Conservation (phyloP, 495 filamentous ascomycete species). For the Hyaloscypha finlandica region DNA sequence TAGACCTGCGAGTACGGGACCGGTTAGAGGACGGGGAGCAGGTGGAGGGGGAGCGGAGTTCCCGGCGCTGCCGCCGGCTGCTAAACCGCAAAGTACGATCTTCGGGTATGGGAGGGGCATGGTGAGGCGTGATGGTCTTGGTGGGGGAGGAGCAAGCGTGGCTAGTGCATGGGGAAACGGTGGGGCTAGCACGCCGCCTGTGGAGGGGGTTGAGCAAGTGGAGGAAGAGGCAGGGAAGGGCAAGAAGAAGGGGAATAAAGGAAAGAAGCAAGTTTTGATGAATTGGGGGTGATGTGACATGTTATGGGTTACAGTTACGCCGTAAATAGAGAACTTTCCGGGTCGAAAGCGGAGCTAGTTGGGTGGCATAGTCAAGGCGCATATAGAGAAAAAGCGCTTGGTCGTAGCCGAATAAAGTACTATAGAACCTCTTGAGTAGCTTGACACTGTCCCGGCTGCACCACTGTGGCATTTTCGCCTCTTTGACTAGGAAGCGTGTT, state of each 20-base stretch:
- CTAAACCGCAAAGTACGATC: conserved; percentile 77
- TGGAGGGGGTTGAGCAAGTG: conserved; percentile 20
- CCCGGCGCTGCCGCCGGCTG: conserved; percentile 76
- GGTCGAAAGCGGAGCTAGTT: too few species aligned
- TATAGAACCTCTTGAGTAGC: too few species aligned
- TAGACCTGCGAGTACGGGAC: conserved; percentile 32
- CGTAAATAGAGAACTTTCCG: too few species aligned
- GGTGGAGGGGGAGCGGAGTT: conserved; percentile 59
- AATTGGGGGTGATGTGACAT: conserved; percentile 48
- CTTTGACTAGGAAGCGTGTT: too few species aligned
- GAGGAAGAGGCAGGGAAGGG: conserved; percentile 44
- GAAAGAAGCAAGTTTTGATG: conserved; percentile 77
- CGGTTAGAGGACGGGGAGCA: conserved; percentile 21
- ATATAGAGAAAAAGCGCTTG: too few species aligned
- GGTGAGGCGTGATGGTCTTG: conserved; percentile 61
- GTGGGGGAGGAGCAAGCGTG: conserved; percentile 24
- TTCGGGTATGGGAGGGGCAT: conserved; percentile 72
- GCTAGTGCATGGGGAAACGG: conserved; percentile 31
- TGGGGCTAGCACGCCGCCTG: conserved; percentile 44
- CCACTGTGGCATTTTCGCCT: too few species aligned
- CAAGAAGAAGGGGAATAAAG: conserved; percentile 76
- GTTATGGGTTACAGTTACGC: background rate
- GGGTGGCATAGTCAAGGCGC: too few species aligned
- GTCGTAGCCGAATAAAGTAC: too few species aligned
- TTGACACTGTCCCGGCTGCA: too few species aligned